Evolutionary conservation across 306 rosid genomes (phyloP).

Genomic region (Corylus avellana): DNA sequence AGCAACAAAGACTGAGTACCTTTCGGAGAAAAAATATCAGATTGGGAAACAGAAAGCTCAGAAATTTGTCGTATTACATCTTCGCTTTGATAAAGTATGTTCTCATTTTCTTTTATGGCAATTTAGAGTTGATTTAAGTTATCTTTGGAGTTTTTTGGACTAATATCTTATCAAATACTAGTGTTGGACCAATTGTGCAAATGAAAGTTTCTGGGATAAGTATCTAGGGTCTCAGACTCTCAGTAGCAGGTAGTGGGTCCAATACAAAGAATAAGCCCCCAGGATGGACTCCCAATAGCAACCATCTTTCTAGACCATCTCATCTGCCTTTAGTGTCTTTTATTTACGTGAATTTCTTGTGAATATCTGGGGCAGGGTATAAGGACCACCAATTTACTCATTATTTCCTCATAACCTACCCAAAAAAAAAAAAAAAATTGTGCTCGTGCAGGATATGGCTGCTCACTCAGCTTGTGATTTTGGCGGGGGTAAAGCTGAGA

Average conservation of each 20-base stretch:
- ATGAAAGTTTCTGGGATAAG: background rate
- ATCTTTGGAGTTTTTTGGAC: background rate
- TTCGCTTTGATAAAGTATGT: constrained; percentile 91
- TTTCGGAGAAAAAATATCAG: constrained; percentile 35
- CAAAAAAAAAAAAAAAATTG: background rate
- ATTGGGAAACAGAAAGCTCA: constrained; percentile 31
- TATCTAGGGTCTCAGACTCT: background rate
- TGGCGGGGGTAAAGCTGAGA: constrained; percentile 98
- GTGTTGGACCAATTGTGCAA: background rate
- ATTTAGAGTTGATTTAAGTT: background rate
- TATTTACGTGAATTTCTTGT: background rate
- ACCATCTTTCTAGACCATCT: background rate
- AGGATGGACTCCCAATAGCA: background rate
- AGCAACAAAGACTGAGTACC: constrained; percentile 41
- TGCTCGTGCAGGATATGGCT: constrained; percentile 82
- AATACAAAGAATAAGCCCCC: background rate
- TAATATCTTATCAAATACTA: background rate
- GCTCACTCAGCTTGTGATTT: constrained; percentile 99
- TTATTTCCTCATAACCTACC: background rate
- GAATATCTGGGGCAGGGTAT: background rate
- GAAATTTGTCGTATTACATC: constrained; percentile 88
- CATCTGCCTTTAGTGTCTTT: background rate
- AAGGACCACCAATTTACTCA: background rate
- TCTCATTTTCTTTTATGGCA: constrained; percentile 11
- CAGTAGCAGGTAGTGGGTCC: background rate